Base-by-base conservation (phyloP, 2,329 filamentous ascomycete genomes). In the Venturia carpophila region DNA sequence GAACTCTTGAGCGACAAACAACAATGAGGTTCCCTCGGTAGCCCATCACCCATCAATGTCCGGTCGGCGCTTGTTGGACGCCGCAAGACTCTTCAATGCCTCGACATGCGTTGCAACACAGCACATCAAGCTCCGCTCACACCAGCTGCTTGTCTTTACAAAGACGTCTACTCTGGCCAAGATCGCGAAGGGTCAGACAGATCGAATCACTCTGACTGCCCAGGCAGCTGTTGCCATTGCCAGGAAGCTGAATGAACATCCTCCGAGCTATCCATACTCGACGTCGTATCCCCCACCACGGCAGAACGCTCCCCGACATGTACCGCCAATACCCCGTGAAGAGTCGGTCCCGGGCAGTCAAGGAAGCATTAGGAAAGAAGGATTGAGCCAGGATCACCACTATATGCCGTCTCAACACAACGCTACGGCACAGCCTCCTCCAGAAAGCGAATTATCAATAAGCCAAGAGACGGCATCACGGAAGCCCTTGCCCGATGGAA, bases 151-250 rank as follows among this genome's bases (percentile, higher is more conserved):
- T 71, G 74, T 84, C 60, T 88, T 84, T 74, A 84, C 78, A 62
- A 80, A 82, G 69, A 89, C 87, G 0, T 89, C 87, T 2, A 84
- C 83, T 39, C 74, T 90, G 60, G 83, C 84, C 37, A 86, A 84
- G 72, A 82, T 83, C 17, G 78, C 87, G 65, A 85, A 85, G 72
- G 79, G 73, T 63, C 85, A 87, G 74, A 83, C 83, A 1, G 84
- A 87, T 67, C 80, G 83, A 65, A 74, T 88, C 62, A 84, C 84
- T 1, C 76, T 87, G 62, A 87, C 85, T 21, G 80, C 82, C 45
- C 80, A 83, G 69, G 86, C 86, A 52, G 85, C 85, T 24, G 79
- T 83, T 43, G 82, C 82, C 63, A 78, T 88, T 63, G 82, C 82
- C 17, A 79, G 80, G 67, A 79, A 84, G 62, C 79, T 87, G 71